A percentile compares a stretch with the other conserved stretches of the same genome.
These are phyloP conservation scores for Fagus crenata DNA, from an alignment of 306 rosid species.

Conservation along the genomic window DNA sequence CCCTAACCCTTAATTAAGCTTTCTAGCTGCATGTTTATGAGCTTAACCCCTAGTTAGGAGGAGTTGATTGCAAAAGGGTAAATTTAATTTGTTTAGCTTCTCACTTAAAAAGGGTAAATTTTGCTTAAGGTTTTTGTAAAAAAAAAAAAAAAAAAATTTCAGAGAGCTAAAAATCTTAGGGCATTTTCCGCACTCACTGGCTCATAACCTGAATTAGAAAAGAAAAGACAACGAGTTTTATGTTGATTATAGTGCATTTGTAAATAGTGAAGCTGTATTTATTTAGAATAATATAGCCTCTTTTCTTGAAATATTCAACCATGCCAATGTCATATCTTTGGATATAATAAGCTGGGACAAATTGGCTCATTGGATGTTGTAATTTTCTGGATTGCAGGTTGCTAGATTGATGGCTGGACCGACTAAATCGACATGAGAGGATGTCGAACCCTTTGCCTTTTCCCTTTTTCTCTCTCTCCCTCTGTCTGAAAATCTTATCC, in stretches of 20 bases:
- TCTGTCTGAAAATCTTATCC: slow-evolving; percentile 12
- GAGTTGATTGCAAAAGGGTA: not conserved
- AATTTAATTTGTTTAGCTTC: too few relatives aligned
- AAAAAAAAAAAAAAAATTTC: too few relatives aligned
- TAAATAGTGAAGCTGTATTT: not conserved
- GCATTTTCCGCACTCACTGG: not conserved
- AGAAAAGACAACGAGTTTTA: not conserved
- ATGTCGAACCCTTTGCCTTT: slow-evolving; percentile 47
- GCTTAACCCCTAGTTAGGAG: slow-evolving; percentile 14
- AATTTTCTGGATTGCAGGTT: slow-evolving; percentile 47
- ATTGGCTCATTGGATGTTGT: slow-evolving; percentile 40
- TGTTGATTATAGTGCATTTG: not conserved
- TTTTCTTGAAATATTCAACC: not conserved
- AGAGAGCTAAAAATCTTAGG: not conserved
- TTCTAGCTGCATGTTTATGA: too few relatives aligned
- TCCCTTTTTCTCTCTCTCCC: slow-evolving; percentile 12
- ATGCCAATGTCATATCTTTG: not conserved
- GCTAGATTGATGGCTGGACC: slow-evolving; percentile 28
- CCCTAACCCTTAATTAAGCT: not conserved
- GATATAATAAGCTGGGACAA: slow-evolving; percentile 12
- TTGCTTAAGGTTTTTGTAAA: too few relatives aligned
- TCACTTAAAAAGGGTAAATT: too few relatives aligned
- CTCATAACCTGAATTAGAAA: not conserved
- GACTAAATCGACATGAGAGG: slow-evolving; percentile 73
- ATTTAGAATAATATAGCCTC: not conserved